Evolutionary conservation across 108 stramenopile genomes (phyloP), one percentile per base, ranked within the genome.

Genomic region (Fragilaria radians): DNA sequence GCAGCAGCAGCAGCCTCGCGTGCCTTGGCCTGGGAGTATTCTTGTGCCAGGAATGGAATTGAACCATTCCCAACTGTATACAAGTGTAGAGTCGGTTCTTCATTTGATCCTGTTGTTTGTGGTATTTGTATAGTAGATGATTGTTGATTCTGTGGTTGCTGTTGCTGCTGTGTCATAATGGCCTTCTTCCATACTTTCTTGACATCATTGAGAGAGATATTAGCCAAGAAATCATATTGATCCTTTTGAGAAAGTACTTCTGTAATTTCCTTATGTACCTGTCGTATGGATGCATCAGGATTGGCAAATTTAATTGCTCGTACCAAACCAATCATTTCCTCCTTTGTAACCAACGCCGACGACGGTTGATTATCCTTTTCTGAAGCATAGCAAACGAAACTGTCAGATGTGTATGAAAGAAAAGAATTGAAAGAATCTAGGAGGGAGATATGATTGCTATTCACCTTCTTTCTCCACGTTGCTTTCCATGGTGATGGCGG

Each of bases 181-280:
- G 81, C 85, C 64, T 81, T 82, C 67, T 82, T 86, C 85, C 85
- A 86, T 9, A 76, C 77, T 57, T 83, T 86, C 59, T 83, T 80
- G 59, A 86, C 79, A 49, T 86, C 77, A 48, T 79, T 76, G 22
- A 83, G 59, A 46, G 54, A 48, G 34, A 83, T 61, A 24, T 61
- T 36, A 28, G 68, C 61, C 29, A 77, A 46, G 52, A 78, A 80
- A 27, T 66, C 48, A 46, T 59, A 74, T 50, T 58, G 52, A 14
- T 65, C 45, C 1, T 28, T 48, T 46, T 57, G 26, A 4, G 57
- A 30, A 53, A 81, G 63, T 14, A 69, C 62, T 11, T 54, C 46
- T 0, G 77, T 60, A 22, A 86, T 86, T 65, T 86, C 85, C 5
- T 55, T 57, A 58, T 86, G 78, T 21, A 86, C 85, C 22, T 69